A percentile compares a stretch with the other conserved stretches of the same genome.
phyloP scores from a whole-genome alignment of 1,284 basidiomycete species.

The Ustilago vetiveriae region DNA sequence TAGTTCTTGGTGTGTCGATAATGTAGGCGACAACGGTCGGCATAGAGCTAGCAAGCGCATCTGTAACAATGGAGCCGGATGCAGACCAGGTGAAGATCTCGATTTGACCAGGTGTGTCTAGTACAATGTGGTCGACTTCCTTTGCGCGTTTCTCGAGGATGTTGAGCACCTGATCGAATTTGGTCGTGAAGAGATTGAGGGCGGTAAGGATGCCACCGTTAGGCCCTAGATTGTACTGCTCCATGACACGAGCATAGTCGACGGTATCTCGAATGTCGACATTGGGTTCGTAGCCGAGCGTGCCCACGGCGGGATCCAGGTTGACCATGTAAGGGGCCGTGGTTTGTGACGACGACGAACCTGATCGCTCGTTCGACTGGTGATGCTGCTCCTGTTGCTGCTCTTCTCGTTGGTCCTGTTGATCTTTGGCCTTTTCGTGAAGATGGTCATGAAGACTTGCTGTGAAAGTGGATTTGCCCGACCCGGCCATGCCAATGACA shows the following conservation, averaged over 20 bases:
- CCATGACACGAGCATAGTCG: slow-evolving; percentile 98
- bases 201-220: slow-evolving; percentile 98
- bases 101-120: slow-evolving; percentile 98
- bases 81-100: slow-evolving; percentile 99
- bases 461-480: slow-evolving; percentile 96
- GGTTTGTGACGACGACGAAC: slow-evolving; percentile 69
- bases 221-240: slow-evolving; percentile 98
- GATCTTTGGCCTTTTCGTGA: slow-evolving; percentile 32
- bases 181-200: slow-evolving; percentile 97
- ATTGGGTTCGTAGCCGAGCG: slow-evolving; percentile 90
- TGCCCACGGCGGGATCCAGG: slow-evolving; percentile 92
- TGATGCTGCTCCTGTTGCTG: neutral
- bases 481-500: slow-evolving; percentile 83
- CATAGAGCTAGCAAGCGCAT: slow-evolving; percentile 90
- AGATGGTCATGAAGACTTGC: slow-evolving; percentile 67
- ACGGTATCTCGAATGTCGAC: slow-evolving; percentile 98
- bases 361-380: neutral
- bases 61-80: slow-evolving; percentile 97
- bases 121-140: slow-evolving; percentile 84
- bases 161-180: slow-evolving; percentile 95
- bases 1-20: slow-evolving; percentile 95
- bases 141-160: slow-evolving; percentile 90
- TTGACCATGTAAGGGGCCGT: slow-evolving; percentile 87
- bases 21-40: slow-evolving; percentile 96
- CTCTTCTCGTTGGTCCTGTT: slow-evolving; percentile 21